These are phyloP conservation scores for Hericium erinaceus DNA, from an alignment of 768 basidiomycete species.

Conservation along the genomic window DNA sequence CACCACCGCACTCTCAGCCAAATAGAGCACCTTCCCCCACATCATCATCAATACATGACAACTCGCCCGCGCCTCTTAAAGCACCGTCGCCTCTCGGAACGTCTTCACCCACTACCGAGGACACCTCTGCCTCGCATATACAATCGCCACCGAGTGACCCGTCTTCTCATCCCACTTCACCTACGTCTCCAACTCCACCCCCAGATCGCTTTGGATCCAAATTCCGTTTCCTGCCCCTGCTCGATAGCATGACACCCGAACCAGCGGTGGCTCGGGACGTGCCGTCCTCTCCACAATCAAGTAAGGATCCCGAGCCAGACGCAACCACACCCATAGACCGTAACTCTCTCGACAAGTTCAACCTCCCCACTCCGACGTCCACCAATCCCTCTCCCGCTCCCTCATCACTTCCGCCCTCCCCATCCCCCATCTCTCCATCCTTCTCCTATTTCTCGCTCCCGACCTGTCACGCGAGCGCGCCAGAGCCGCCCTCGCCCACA, in stretches of 20 bases:
- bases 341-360: neutral
- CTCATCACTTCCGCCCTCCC: neutral
- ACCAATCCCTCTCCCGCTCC: neutral
- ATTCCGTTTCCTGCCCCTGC: slow-evolving; percentile 12
- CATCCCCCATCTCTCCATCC: neutral
- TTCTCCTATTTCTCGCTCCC: neutral
- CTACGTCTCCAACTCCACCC: slow-evolving; percentile 9
- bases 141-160: neutral
- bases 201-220: slow-evolving; percentile 7
- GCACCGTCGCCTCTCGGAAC: neutral
- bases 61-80: neutral
- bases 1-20: neutral
- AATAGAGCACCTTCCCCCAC: neutral
- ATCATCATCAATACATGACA: neutral
- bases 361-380: neutral
- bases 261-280: too few species aligned
- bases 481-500: neutral
- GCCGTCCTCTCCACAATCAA: too few species aligned
- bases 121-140: neutral
- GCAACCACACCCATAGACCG: neutral
- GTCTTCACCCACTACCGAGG: neutral
- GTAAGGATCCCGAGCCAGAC: neutral
- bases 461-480: neutral
- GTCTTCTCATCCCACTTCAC: neutral
- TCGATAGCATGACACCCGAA: slow-evolving; percentile 2